Conservation (phyloP, 2,329 filamentous ascomycete species). For the Metarhizium guizhouense region DNA sequence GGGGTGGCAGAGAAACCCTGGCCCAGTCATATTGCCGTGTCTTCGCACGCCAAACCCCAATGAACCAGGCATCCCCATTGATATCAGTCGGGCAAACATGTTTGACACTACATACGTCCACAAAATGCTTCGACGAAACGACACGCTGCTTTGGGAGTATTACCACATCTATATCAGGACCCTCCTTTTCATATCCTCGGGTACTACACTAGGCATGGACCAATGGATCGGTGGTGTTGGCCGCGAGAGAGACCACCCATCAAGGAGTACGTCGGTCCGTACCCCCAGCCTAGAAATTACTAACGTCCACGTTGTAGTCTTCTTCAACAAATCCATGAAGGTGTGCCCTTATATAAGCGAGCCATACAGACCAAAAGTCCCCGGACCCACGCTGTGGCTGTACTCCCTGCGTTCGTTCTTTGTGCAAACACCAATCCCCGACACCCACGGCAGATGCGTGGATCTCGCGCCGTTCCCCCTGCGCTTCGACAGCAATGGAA, state of each 20-base stretch:
- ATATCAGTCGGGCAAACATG: slow-evolving; percentile 31
- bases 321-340: slow-evolving; percentile 30
- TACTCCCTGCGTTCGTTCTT: slow-evolving; percentile 22
- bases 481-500: slow-evolving; percentile 22
- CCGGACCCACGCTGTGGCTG: slow-evolving; percentile 11
- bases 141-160: slow-evolving; percentile 28
- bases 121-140: slow-evolving; percentile 25
- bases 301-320: slow-evolving; percentile 17
- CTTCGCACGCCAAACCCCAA: slow-evolving; percentile 8
- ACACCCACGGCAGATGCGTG: slow-evolving; percentile 26
- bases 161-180: slow-evolving; percentile 31
- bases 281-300: neutral
- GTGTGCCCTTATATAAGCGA: slow-evolving; percentile 27
- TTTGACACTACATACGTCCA: slow-evolving; percentile 39
- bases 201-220: slow-evolving; percentile 29
- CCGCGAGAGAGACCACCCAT: slow-evolving; percentile 19
- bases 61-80: slow-evolving; percentile 29
- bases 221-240: slow-evolving; percentile 32
- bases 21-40: slow-evolving; percentile 11
- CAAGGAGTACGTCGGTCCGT: slow-evolving; percentile 10
- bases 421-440: slow-evolving; percentile 23
- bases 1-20: slow-evolving; percentile 8
- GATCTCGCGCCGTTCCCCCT: slow-evolving; percentile 34
- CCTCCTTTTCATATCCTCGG: slow-evolving; percentile 22
- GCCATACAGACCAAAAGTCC: slow-evolving; percentile 17